phyloP scores from a whole-genome alignment of 148 eudicot species.

The Rhododendron vialii region DNA sequence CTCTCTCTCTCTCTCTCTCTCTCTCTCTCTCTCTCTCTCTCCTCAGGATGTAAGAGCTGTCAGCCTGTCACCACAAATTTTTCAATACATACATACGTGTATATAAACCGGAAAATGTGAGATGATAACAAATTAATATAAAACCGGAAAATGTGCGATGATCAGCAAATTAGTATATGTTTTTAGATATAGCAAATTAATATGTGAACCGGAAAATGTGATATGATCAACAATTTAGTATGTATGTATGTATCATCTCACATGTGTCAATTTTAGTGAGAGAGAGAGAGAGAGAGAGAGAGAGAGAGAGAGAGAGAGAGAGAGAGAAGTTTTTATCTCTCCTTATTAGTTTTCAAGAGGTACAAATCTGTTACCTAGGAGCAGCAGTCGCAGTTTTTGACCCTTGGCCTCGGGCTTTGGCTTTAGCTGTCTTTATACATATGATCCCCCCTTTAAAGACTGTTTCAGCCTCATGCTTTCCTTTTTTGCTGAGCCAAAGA shows the following conservation, averaged over 20 bases:
- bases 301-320: neutral
- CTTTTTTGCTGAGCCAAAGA: neutral
- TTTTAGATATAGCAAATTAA: no score
- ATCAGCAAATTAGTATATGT: no score
- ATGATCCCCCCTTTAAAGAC: no score
- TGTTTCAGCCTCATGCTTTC: neutral
- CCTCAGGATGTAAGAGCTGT: neutral
- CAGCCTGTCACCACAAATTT: neutral
- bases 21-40: no score
- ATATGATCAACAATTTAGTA: no score
- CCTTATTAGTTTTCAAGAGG: neutral
- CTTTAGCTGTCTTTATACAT: neutral
- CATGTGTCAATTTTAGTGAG: no score
- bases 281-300: neutral
- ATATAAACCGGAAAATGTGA: no score
- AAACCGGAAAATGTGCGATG: no score
- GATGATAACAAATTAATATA: no score
- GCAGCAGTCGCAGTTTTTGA: neutral
- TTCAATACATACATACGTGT: neutral
- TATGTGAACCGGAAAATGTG: no score
- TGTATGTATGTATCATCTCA: no score
- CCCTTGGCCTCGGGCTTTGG: neutral
- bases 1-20: neutral
- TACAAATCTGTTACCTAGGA: neutral
- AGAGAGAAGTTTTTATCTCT: neutral